A percentile compares a stretch with the other conserved stretches of the same genome.
Conservation (phyloP, 192 early-diverging fungal genomes). For the Coemansia nantahalensis region DNA sequence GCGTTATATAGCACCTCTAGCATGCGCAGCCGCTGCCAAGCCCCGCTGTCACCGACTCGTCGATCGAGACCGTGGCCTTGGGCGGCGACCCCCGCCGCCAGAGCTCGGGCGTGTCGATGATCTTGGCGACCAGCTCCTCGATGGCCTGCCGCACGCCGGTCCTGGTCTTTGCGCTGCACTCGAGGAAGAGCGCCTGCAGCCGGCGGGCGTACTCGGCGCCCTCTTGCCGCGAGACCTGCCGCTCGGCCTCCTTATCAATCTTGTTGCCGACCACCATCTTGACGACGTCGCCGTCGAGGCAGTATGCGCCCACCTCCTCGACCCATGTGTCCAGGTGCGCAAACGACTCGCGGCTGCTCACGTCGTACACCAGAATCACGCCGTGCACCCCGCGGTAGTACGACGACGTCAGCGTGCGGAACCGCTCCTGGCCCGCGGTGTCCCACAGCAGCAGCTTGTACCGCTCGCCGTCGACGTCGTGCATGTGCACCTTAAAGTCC, state of each 20-base stretch:
- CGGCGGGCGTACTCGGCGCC: constrained; percentile 88
- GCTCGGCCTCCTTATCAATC: constrained; percentile 81
- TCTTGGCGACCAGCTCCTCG: constrained; percentile 89
- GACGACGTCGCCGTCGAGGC: constrained; percentile 80
- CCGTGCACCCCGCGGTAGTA: constrained; percentile 99
- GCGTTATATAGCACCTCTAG: too few species aligned
- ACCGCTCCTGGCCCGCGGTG: constrained; percentile 98
- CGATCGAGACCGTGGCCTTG: constrained; percentile 32
- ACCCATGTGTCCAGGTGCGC: constrained; percentile 94
- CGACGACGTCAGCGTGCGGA: constrained; percentile 93
- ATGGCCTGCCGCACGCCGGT: constrained; percentile 92
- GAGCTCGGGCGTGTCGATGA: constrained; percentile 65
- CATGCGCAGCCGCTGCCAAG: constrained; percentile 35
- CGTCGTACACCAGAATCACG: constrained; percentile 98
- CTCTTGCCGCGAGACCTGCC: constrained; percentile 75
- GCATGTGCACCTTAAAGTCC: constrained; percentile 95
- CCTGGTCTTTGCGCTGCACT: constrained; percentile 94
- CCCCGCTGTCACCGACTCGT: constrained; percentile 46
- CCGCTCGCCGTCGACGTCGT: constrained; percentile 75
- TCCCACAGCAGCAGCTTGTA: constrained; percentile 99
- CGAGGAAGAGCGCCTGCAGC: constrained; percentile 91
- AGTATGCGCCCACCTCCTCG: constrained; percentile 91
- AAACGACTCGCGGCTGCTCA: constrained; percentile 90
- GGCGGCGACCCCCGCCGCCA: constrained; percentile 57
- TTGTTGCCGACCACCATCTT: constrained; percentile 99